Base-by-base conservation (phyloP, 2,329 filamentous ascomycete genomes). In the Pseudopyrenochaeta lycopersici region DNA sequence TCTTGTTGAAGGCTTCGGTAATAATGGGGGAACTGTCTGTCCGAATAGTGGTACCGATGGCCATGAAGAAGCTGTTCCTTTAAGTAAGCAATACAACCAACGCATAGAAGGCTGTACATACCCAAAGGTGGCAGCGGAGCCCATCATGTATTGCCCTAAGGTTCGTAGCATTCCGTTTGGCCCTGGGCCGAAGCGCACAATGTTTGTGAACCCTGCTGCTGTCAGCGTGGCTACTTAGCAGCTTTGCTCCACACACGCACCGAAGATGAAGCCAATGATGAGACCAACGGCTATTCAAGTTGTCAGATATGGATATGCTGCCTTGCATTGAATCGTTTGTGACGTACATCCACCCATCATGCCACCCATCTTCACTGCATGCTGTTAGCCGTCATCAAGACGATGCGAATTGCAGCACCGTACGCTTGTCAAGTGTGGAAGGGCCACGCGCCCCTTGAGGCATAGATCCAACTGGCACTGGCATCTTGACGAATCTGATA, bases 221-320 rank as follows among this genome's bases (percentile, higher is more conserved):
- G 47, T 72, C 53, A 72, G 67, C 64, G n/a, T 31, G 17, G 36
- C 42, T 23, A 42, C n/a, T 41, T 31, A 12, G 31, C 40, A 9
- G 17, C 38, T 18, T 27, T 43, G 33, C 18, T 29, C 7, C 9
- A 5, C 32, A 43, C 49, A 68, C 82, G 45, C 82, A 96, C 94
- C 95, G 68, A 95, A 97, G 70, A 99, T 96, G 82, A 99, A 98
- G 62, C 95, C 95, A 79, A 99, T 97, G 75, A 97, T 97, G 46
- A 91, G 83, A 58, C 95, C 95, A 58, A 99, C 95, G 78, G 92
- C 95, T 98, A 46, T 43, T n/a, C 18, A 44, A 3, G 31, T n/a
- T 15, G 63, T 70, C 54, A 70, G 65, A 43, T 46, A 27, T 11
- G 36, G 15, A n/a, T 21, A 18, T 11, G 38, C 42, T 27, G 49